Base-by-base conservation (phyloP, 2,329 filamentous ascomycete genomes). In the Basipetospora chlamydospora region DNA sequence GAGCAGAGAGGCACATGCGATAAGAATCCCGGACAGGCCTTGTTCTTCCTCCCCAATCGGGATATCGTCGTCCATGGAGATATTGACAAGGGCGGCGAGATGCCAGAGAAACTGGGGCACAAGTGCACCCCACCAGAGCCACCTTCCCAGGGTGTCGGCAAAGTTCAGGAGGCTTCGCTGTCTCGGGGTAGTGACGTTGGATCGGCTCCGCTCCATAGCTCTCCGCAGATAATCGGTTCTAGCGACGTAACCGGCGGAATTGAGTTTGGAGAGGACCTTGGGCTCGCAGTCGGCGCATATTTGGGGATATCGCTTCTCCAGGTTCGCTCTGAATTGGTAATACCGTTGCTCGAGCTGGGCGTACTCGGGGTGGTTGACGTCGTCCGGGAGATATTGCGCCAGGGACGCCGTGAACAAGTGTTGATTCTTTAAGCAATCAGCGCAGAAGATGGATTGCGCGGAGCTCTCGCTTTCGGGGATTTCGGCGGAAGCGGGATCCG, bases 271-370 rank as follows among this genome's bases (percentile, higher is more conserved):
- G 43, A 79, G 72, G 16, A 88, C 87, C 42, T 65, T 73, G 5
- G 77, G 80, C 43, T 82, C 80, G 56, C 90, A 98, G 31, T 73
- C 64, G 43, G 70, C 70, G 60, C 90, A 98, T 40, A 94, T 79
- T 50, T 90, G 85, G 1, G 90, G 90, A 51, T 95, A 96, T 34
- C 80, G 72, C 47, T 74, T 66, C 59, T 95, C 87, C 13, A 95
- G 65, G 35, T 77, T 67, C 42, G 65, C 67, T 42, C 78, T 77
- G 53, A 81, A 93, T 25, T 67, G 65, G 44, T 77, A 78, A 47
- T 82, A 80, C 33, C 70, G 69, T 38, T 66, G 67, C 53, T 86
- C 79, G 43, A 78, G 77, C 41, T 73, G 66, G 3, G 59, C 61
- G 52, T 87, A 85, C 36, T 80, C 67, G 0, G 81, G 76, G 44